Evolutionary conservation across 345 rosid species (phyloP).

Genomic region (Xanthoceras sorbifolium): DNA sequence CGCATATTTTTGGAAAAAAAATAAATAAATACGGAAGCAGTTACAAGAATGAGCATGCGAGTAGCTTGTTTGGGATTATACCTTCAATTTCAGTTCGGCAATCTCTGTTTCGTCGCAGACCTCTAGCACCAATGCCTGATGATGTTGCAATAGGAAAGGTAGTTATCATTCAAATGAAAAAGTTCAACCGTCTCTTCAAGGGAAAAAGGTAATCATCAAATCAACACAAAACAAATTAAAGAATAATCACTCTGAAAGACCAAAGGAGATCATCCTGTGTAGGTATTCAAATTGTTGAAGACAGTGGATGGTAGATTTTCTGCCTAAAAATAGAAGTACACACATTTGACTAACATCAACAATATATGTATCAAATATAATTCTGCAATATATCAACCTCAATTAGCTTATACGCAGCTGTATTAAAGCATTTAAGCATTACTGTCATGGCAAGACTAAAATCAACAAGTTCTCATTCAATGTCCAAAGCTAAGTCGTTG

Average conservation of each 20-base stretch:
- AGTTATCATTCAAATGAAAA: constrained; percentile 20
- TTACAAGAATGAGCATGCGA: constrained; percentile 10
- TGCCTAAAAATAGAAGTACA: not conserved
- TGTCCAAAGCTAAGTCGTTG: not conserved
- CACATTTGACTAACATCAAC: not conserved
- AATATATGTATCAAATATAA: not conserved
- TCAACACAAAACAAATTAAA: not conserved
- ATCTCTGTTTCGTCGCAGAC: constrained; percentile 95
- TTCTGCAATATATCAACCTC: not conserved
- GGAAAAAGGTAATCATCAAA: not conserved
- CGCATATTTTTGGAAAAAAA: not conserved
- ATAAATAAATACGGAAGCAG: not conserved
- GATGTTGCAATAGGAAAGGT: constrained; percentile 17
- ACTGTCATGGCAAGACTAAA: not conserved
- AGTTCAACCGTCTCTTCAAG: not conserved
- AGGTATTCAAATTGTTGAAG: not conserved
- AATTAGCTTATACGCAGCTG: not conserved
- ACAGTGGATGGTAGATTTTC: not conserved
- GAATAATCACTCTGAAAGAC: not conserved
- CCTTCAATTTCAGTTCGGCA: constrained; percentile 92
- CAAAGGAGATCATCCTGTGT: not conserved
- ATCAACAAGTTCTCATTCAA: not conserved
- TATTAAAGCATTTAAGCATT: no score
- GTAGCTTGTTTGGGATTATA: constrained; percentile 30
- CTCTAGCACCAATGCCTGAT: constrained; percentile 75